A percentile compares a stretch with the other conserved stretches of the same genome.
phyloP scores from a whole-genome alignment of 768 basidiomycete species.

The Omphalotus guepiniiformis region DNA sequence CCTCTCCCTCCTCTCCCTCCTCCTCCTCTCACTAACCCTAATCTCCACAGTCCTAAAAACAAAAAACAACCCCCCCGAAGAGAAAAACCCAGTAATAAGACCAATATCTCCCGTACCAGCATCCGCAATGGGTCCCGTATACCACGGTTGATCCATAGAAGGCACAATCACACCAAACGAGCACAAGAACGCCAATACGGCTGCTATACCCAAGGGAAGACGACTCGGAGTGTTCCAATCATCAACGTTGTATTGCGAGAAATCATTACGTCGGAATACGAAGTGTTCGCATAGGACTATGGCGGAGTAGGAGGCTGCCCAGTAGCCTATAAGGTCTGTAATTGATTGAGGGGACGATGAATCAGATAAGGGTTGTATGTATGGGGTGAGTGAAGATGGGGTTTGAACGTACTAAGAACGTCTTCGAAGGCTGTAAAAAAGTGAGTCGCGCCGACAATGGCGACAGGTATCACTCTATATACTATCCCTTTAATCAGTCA shows the following conservation, averaged over 20 bases:
- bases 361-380: not conserved
- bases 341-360: not conserved
- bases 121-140: constrained; percentile 60
- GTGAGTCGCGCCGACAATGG: constrained; percentile 62
- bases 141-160: constrained; percentile 71
- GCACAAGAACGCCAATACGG: constrained; percentile 44
- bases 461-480: constrained; percentile 58
- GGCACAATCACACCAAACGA: constrained; percentile 57
- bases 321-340: constrained; percentile 55
- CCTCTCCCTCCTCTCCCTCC: not conserved
- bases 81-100: constrained; percentile 53
- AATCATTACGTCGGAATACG: constrained; percentile 50
- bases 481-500: not conserved
- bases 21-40: constrained; percentile 3
- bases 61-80: constrained; percentile 44
- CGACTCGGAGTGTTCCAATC: constrained; percentile 50
- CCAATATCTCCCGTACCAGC: constrained; percentile 66
- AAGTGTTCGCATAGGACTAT: constrained; percentile 66
- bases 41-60: constrained; percentile 41
- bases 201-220: constrained; percentile 63
- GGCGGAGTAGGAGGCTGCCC: constrained; percentile 51
- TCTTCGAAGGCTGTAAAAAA: constrained; percentile 64
- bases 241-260: constrained; percentile 41
- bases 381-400: not conserved
- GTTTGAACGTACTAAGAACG: constrained; percentile 48